A percentile compares a stretch with the other conserved stretches of the same genome.
Conservation (phyloP, 169 alveolate species). For the Plasmodium inui region DNA sequence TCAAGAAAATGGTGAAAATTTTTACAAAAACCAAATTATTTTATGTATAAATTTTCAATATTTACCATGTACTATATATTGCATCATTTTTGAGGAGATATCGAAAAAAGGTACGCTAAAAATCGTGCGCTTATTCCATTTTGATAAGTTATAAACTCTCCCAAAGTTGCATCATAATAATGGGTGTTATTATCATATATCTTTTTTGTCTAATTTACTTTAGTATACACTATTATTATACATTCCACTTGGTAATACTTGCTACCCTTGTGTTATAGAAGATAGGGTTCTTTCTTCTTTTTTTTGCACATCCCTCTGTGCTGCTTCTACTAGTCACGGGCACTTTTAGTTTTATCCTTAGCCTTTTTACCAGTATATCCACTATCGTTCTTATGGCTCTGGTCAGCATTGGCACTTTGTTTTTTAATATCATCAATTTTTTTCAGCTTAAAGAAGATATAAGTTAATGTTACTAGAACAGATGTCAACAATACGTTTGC, state of each 20-base stretch:
- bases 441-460: conserved; percentile 23
- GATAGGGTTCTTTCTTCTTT: neutral
- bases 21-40: neutral
- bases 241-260: neutral
- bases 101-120: neutral
- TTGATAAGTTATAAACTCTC: neutral
- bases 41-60: neutral
- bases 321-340: neutral
- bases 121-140: neutral
- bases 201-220: neutral
- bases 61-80: neutral
- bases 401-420: neutral
- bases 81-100: neutral
- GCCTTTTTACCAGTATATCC: neutral
- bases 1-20: neutral
- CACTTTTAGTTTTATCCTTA: neutral
- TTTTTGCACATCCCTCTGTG: neutral
- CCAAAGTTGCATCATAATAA: neutral
- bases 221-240: neutral
- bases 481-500: conserved; percentile 3
- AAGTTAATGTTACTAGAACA: conserved; percentile 13
- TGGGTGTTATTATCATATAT: neutral
- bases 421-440: conserved; percentile 19
- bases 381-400: neutral
- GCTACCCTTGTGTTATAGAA: neutral